Percentiles rank a stretch among this genome's conserved stretches.
phyloP scores from a whole-genome alignment of 140 eudicot genomes.

The Bidens hawaiensis region DNA sequence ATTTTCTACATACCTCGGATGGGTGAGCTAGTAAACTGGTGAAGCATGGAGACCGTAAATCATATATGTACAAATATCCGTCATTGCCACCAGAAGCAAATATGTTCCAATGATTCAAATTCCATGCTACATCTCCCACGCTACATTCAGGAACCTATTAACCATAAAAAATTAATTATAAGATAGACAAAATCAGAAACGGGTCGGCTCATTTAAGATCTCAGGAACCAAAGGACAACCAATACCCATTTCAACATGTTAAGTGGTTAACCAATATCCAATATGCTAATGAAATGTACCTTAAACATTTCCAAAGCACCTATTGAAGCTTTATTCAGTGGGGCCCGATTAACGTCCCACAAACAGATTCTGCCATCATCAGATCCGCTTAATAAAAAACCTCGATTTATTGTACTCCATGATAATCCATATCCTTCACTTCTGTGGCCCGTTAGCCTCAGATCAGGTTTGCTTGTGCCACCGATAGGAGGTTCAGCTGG shows the following conservation, averaged over 20 bases:
- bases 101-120: slow-evolving; percentile 56
- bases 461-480: slow-evolving; percentile 64
- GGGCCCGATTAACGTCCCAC: slow-evolving; percentile 75
- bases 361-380: slow-evolving; percentile 75
- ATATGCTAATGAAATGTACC: slow-evolving; percentile 28
- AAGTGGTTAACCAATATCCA: not conserved
- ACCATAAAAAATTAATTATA: not conserved
- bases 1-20: slow-evolving; percentile 38
- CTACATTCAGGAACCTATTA: slow-evolving; percentile 62
- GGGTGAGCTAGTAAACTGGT: slow-evolving; percentile 63
- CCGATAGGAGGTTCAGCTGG: slow-evolving; percentile 66
- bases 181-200: too few relatives aligned
- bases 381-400: slow-evolving; percentile 72
- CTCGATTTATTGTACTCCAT: slow-evolving; percentile 75
- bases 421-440: slow-evolving; percentile 73
- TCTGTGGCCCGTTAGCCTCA: slow-evolving; percentile 70
- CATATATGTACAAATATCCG: slow-evolving; percentile 70
- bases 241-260: not conserved
- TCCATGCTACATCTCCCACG: slow-evolving; percentile 91
- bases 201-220: not conserved
- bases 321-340: slow-evolving; percentile 45
- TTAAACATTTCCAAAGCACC: slow-evolving; percentile 66
- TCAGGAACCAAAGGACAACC: not conserved
- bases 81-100: slow-evolving; percentile 89
- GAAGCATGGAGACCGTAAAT: slow-evolving; percentile 53